phyloP scores from a whole-genome alignment of 2,329 filamentous ascomycete genomes.

The Reticulascus tulasneorum region DNA sequence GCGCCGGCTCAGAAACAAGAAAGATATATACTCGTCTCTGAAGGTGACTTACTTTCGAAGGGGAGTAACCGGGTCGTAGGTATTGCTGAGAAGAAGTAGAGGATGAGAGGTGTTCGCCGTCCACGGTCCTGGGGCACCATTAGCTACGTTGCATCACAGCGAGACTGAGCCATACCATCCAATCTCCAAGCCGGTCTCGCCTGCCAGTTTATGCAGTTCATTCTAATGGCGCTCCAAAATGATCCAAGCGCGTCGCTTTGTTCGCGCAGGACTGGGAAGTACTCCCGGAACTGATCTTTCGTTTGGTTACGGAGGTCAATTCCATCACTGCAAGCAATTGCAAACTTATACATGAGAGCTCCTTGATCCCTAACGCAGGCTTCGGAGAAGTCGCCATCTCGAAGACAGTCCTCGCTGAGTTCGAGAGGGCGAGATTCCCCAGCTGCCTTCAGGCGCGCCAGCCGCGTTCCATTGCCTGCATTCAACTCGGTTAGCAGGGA shows the following conservation, averaged over 20 bases:
- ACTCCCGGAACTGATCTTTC: slow-evolving; percentile 11
- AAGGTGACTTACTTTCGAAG: slow-evolving; percentile 1
- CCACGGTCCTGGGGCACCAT: slow-evolving; percentile 1
- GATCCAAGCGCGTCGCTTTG: slow-evolving; percentile 13
- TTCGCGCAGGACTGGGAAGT: slow-evolving; percentile 5
- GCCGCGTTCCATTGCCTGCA: slow-evolving; percentile 6
- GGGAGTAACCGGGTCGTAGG: slow-evolving; percentile 18
- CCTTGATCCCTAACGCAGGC: slow-evolving; percentile 2
- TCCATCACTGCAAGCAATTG: slow-evolving; percentile 13
- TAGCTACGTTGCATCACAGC: slow-evolving; percentile 1
- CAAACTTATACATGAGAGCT: background rate
- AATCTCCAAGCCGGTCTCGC: slow-evolving; percentile 19
- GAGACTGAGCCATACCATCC: slow-evolving; percentile 1
- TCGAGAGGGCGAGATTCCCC: slow-evolving; percentile 5
- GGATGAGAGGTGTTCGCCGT: slow-evolving; percentile 22
- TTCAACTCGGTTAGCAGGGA: slow-evolving; percentile 5
- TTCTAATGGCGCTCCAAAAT: slow-evolving; percentile 14
- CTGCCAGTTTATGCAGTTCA: slow-evolving; percentile 23
- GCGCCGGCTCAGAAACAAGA: background rate
- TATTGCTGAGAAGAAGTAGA: slow-evolving; percentile 26
- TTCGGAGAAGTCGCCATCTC: slow-evolving; percentile 1
- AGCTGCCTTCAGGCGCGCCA: slow-evolving; percentile 2
- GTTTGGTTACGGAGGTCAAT: slow-evolving; percentile 4
- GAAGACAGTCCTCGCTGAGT: background rate
- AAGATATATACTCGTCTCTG: too few species aligned